These are phyloP conservation scores for Aquanectria penicillioides DNA, from an alignment of 2,329 filamentous ascomycete species.

Conservation along the genomic window DNA sequence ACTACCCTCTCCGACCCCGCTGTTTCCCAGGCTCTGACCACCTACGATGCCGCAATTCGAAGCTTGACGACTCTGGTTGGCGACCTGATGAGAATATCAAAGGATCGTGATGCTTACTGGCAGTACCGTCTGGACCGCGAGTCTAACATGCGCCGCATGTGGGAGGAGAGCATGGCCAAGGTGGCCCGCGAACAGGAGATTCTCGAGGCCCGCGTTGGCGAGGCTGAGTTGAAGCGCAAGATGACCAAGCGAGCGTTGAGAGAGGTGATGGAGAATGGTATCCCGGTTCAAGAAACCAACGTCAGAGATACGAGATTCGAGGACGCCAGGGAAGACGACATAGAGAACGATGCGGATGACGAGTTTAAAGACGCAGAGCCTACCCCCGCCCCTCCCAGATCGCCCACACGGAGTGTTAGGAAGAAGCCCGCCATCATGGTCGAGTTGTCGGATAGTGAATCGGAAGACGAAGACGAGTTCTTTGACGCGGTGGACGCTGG, in stretches of 20 bases:
- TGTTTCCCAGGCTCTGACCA: slow-evolving; percentile 79
- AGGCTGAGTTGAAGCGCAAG: slow-evolving; percentile 90
- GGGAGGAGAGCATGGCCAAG: slow-evolving; percentile 99
- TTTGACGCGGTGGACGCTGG: slow-evolving; percentile 97
- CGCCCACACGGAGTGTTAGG: slow-evolving; percentile 52
- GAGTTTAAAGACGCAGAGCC: slow-evolving; percentile 37
- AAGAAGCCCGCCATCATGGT: slow-evolving; percentile 75
- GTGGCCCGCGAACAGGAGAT: slow-evolving; percentile 95
- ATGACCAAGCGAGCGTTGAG: slow-evolving; percentile 89
- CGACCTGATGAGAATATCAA: slow-evolving; percentile 89
- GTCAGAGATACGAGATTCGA: too few species aligned
- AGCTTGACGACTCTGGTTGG: slow-evolving; percentile 87
- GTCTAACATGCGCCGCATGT: slow-evolving; percentile 90
- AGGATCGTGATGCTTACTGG: slow-evolving; percentile 96
- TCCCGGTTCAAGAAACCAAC: slow-evolving; percentile 45
- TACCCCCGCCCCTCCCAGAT: slow-evolving; percentile 43
- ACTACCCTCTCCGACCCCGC: slow-evolving; percentile 80
- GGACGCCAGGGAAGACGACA: slow-evolving; percentile 15
- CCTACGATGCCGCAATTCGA: slow-evolving; percentile 89
- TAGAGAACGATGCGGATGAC: slow-evolving; percentile 28
- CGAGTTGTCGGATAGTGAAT: slow-evolving; percentile 81
- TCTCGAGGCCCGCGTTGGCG: slow-evolving; percentile 85
- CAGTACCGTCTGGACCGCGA: slow-evolving; percentile 94
- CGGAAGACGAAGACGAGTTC: slow-evolving; percentile 89
- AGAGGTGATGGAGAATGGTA: slow-evolving; percentile 76